Base-by-base conservation (phyloP, 768 basidiomycete genomes). In the Calvatia gigantea region DNA sequence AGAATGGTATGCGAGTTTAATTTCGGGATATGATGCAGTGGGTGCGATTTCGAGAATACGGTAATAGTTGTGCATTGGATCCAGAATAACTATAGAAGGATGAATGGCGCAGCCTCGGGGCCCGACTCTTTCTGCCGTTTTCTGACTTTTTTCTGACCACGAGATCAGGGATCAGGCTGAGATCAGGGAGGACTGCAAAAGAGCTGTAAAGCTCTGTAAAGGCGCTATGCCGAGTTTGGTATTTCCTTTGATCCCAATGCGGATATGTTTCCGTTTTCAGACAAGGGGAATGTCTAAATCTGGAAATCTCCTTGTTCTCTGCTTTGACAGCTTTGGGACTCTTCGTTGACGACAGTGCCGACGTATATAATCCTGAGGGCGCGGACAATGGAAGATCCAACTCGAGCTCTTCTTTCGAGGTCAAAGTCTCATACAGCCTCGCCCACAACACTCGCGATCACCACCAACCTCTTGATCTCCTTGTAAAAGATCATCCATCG, bases 1-100 rank as follows among this genome's bases (percentile, higher is more conserved):
- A 28, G 77, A 80, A 62, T 84, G 89, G 66, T 91, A 91, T 17
- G 75, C 89, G 9, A 70, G 61, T 69, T 89, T 93, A 66, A 92
- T 77, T 48, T 89, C 80, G 21, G 69, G 62, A 4, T 65, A 42
- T 1, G 81, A 73, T 15, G 85, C 83, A 65, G 80, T 67, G 28
- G 65, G 74, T 2, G 78, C 58, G 43, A 89, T 59, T 7, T 73
- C 69, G 56, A 92, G 82, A 39, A 89, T 62, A 21, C 67, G 66
- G 69, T 91, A 92, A 63, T 80, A 86, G 70, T 89, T 75, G 55
- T 68, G 35, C 47, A 56, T 42, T 29, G 33, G 25, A 11, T 11
- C n/a, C n/a, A n/a, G 41, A 23, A 41, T 17, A 12, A 7, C 41
- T 11, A 42, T 8, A 25, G 41, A 42, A 42, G 41, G 41, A 21